A percentile compares a stretch with the other conserved stretches of the same genome.
These are phyloP conservation scores for Primulina huaijiensis DNA, from an alignment of 257 asterid genomes.

Conservation along the genomic window DNA sequence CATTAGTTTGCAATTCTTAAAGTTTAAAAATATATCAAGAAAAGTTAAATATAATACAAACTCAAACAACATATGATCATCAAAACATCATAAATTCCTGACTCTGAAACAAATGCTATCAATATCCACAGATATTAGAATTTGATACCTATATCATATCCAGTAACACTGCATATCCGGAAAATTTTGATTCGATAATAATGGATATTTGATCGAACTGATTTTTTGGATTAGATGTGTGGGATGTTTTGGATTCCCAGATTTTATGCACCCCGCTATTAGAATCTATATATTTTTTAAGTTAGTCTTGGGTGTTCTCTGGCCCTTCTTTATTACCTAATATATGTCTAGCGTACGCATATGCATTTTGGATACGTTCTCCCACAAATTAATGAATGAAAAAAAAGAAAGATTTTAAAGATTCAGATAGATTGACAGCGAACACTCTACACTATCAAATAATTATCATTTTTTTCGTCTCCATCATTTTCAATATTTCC, in stretches of 20 bases:
- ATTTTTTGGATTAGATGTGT: neutral
- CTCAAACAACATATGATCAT: neutral
- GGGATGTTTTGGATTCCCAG: neutral
- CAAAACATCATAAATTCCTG: neutral
- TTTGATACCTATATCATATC: neutral
- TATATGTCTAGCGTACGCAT: neutral
- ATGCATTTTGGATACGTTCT: neutral
- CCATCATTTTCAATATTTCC: neutral
- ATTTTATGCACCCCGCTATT: neutral
- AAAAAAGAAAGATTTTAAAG: conserved; percentile 2
- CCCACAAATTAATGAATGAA: neutral
- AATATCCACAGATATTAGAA: neutral
- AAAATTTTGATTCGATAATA: too few species aligned
- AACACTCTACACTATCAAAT: conserved; percentile 7
- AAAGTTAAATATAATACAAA: too few species aligned
- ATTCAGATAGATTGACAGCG: conserved; percentile 2
- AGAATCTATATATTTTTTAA: neutral
- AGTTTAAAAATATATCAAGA: too few species aligned
- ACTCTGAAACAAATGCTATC: neutral
- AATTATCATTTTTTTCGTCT: conserved; percentile 17
- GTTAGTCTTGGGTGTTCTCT: neutral
- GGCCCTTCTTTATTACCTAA: neutral
- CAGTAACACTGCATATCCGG: neutral
- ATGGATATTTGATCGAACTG: neutral
- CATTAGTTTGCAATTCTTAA: neutral